Base-by-base conservation (phyloP, 192 early-diverging fungal species). In the Dispira simplex region DNA sequence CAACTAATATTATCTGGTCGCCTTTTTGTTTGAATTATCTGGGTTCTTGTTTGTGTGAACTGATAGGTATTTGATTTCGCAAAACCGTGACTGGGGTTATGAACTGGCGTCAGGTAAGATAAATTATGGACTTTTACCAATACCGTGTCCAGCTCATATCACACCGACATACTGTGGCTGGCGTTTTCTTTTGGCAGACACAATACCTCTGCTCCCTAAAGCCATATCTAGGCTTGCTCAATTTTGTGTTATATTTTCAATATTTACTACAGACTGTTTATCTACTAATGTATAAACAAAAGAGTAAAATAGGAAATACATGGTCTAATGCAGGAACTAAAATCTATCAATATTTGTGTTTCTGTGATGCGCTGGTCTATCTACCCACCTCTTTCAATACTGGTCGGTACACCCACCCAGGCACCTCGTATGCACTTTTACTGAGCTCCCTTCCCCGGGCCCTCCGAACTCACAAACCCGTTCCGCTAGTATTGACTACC, bases 41-140 rank as follows among this genome's bases (percentile, higher is more conserved):
- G 51, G 21, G 8, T 11, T 53, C 21, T 20, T n/a, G 18, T n/a
- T 11, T 20, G 8, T 53, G 10, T 18, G 26, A 53, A 25, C 21
- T 11, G 18, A 18, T 53, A 53, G 51, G 0, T 53, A 53, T 3
- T 26, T 53, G 51, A 53, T 53, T 26, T 26, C 20, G 26, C 20
- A 53, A 20, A 53, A 53, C 51, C 20, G 26, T 20, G 51, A 53
- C 51, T 53, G 51, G 51, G 51, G 51, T 26, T 26, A 53, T 53
- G 51, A 53, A 26, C 21, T 26, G 51, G 51, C 51, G 26, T 20
- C 51, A 53, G 51, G 51, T 53, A 53, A 53, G 51, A 53, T 53
- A 25, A 26, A 26, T 11, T n/a, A 53, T 26, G 10, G 10, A 20
- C n/a, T 53, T 26, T 53, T n/a, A n/a, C 51, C 20, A 25, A 4